These are phyloP conservation scores for Aciculosporium take DNA, from an alignment of 2,329 filamentous ascomycete genomes.

Conservation along the genomic window DNA sequence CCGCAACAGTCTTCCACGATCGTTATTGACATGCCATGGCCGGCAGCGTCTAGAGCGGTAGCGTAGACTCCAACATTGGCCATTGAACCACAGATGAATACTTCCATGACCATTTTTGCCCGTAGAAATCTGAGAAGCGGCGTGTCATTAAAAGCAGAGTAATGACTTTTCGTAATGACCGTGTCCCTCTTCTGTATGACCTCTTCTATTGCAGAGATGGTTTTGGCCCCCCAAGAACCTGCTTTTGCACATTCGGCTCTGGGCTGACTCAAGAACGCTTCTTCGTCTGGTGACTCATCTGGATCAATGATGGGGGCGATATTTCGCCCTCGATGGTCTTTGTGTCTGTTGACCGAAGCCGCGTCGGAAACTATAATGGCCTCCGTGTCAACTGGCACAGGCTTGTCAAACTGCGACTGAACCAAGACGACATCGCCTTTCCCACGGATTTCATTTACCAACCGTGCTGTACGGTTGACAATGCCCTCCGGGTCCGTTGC, in stretches of 20 bases:
- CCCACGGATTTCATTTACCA: slow-evolving; percentile 60
- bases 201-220: slow-evolving; percentile 27
- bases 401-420: slow-evolving; percentile 56
- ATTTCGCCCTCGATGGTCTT: slow-evolving; percentile 7
- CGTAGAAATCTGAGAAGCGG: slow-evolving; percentile 62
- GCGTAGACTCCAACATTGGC: slow-evolving; percentile 84
- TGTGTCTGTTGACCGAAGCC: slow-evolving; percentile 7
- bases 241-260: slow-evolving; percentile 29
- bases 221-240: slow-evolving; percentile 30
- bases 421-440: slow-evolving; percentile 71
- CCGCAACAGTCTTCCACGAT: slow-evolving; percentile 82
- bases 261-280: slow-evolving; percentile 32
- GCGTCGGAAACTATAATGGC: slow-evolving; percentile 32
- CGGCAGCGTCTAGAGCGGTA: slow-evolving; percentile 78
- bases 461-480: slow-evolving; percentile 47
- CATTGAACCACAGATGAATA: slow-evolving; percentile 78
- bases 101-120: slow-evolving; percentile 74
- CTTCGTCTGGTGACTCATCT: slow-evolving; percentile 15
- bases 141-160: slow-evolving; percentile 73
- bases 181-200: slow-evolving; percentile 35
- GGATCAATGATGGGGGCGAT: neutral
- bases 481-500: slow-evolving; percentile 51
- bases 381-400: slow-evolving; percentile 40
- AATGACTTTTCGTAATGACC: slow-evolving; percentile 55
- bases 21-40: slow-evolving; percentile 76